These are phyloP conservation scores for Neurospora sp. DNA, from an alignment of 495 filamentous ascomycete species.

Conservation along the genomic window DNA sequence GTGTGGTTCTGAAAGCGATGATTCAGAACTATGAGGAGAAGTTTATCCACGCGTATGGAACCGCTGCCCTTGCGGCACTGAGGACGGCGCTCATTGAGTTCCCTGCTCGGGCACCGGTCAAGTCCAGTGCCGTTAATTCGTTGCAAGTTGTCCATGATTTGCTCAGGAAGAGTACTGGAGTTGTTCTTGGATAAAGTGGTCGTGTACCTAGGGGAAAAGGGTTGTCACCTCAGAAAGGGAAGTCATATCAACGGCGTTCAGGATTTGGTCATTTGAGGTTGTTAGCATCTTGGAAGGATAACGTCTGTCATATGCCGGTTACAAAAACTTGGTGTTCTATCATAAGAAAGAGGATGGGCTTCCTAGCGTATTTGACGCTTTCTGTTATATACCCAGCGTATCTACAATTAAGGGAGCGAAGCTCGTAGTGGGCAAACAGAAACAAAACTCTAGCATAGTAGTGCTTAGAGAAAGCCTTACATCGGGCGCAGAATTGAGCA, in stretches of 20 bases:
- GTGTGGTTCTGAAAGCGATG: conserved; percentile 66
- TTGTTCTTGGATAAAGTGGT: conserved; percentile 27
- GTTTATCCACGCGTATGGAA: conserved; percentile 70
- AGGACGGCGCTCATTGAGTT: conserved; percentile 57
- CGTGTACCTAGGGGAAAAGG: not conserved
- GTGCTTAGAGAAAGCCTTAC: not conserved
- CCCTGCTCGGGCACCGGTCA: conserved; percentile 40
- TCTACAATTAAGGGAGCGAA: not conserved
- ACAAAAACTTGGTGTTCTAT: not conserved
- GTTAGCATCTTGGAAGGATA: not conserved
- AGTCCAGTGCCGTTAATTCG: conserved; percentile 46
- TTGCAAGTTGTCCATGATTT: conserved; percentile 50
- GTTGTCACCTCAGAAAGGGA: not conserved
- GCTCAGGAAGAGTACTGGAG: conserved; percentile 48
- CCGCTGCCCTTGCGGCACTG: conserved; percentile 53
- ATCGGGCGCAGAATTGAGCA: not conserved
- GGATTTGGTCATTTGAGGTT: not conserved
- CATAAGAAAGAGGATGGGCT: not conserved
- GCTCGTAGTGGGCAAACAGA: not conserved
- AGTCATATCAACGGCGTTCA: not conserved
- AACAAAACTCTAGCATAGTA: not conserved
- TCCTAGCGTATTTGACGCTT: not conserved
- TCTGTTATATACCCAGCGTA: not conserved
- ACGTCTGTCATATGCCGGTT: not conserved
- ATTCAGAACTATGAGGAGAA: conserved; percentile 58